Evolutionary conservation across 2,329 filamentous ascomycete species (phyloP), one percentile per base, ranked within the genome.

Genomic region (Cladophialophora exuberans): DNA sequence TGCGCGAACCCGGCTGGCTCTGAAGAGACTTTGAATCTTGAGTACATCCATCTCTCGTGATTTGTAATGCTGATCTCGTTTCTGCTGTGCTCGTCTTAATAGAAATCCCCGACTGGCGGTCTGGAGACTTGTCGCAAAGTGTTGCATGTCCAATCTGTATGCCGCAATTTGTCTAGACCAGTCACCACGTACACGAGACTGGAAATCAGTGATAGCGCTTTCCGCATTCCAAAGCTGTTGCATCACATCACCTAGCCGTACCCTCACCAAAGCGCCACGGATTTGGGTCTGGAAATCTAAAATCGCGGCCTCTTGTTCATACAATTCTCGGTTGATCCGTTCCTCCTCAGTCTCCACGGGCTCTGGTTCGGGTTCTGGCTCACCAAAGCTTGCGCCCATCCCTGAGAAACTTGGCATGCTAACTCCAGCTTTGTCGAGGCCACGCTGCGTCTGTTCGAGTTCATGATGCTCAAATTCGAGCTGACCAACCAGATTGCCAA

Each of bases 321-420:
- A 81, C 3, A 99, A 73, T 69, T 96, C 90, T 51, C 91, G 82
- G 44, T 92, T 84, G 52, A 94, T 87, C 38, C 91, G 81, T 65
- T 97, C 91, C 66, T 97, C 89, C 64, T 97, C 93, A 0, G 89
- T 91, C 67, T 97, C 94, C 2, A 84, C 78, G 1, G 85, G 85
- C 62, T 86, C 83, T 0, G 81, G 81, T 68, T 88, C 85, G 0
- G 88, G 88, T 66, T 95, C 90, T 4, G 93, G 48, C 22, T 51
- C 87, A 31, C 90, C 91, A 77, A 99, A 97, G 67, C 94, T 93
- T 60, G 91, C 93, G 46, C 92, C 88, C 89, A 99, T 97, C 56
- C 92, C 95, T 52, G 91, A 91, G 76, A 99, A 99, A 76, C 90
- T 96, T 33, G 94, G 94, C 91, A 99, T 97, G 67, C 84, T 95